Conservation (phyloP, 2,329 filamentous ascomycete species). For the Exophiala alcalophila region DNA sequence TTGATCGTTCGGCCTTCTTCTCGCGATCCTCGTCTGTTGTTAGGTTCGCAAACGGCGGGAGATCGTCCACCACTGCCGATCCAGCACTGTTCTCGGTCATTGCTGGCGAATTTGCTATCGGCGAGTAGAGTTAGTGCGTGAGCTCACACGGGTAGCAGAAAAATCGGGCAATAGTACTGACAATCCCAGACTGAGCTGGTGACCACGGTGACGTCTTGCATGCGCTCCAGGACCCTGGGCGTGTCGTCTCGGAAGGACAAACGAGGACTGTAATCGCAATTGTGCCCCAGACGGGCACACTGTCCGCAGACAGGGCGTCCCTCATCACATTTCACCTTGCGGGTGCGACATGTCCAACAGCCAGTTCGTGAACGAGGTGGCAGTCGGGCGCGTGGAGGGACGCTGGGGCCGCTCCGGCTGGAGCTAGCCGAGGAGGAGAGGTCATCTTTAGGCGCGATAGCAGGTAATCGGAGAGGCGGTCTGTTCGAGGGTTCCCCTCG, state of each 20-base stretch:
- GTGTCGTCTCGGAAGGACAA: constrained; percentile 56
- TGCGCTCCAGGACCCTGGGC: constrained; percentile 50
- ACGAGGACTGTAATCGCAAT: constrained; percentile 57
- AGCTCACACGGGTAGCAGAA: constrained; percentile 22
- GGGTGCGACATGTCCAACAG: constrained; percentile 42
- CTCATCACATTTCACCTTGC: constrained; percentile 57
- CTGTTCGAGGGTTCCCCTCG: constrained; percentile 39
- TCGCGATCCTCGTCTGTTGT: constrained; percentile 58
- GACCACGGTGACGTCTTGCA: constrained; percentile 50
- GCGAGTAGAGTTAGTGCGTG: constrained; percentile 13
- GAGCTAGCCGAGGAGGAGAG: constrained; percentile 33
- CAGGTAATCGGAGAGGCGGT: constrained; percentile 40
- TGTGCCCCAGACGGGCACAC: constrained; percentile 55
- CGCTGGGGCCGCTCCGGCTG: constrained; percentile 35
- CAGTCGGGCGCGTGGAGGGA: constrained; percentile 45
- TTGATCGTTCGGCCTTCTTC: constrained; percentile 51
- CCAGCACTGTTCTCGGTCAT: constrained; percentile 33
- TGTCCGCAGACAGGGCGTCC: constrained; percentile 54
- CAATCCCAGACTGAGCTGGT: constrained; percentile 57
- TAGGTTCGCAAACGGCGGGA: constrained; percentile 54
- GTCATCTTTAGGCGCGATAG: constrained; percentile 47
- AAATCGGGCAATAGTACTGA: constrained; percentile 36
- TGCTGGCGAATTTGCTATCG: constrained; percentile 35
- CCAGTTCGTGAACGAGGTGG: constrained; percentile 54
- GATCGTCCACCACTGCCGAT: constrained; percentile 42